phyloP scores from a whole-genome alignment of 805 yeast genomes.

The Brettanomyces bruxellensis region DNA sequence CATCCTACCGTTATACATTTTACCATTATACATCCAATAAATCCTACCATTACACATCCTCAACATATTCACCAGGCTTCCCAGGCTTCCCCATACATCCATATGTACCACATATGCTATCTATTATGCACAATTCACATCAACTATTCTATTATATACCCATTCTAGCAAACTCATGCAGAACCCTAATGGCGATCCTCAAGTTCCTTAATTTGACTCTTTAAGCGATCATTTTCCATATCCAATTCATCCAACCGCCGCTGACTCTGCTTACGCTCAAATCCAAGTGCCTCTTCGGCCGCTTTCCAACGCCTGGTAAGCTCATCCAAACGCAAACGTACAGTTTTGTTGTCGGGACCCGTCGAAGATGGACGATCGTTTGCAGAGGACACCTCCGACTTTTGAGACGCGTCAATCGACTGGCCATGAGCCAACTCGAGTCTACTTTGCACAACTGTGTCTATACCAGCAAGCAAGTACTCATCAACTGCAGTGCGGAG shows the following conservation, averaged over 20 bases:
- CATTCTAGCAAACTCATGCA: too few relatives aligned
- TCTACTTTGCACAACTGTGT: constrained; percentile 50
- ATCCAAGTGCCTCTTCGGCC: constrained; percentile 60
- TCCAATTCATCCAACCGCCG: constrained; percentile 45
- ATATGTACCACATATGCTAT: background rate
- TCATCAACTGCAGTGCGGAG: constrained; percentile 24
- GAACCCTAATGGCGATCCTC: too few relatives aligned
- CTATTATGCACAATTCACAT: background rate
- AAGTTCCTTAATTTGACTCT: background rate
- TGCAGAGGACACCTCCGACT: background rate
- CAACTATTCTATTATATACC: too few relatives aligned
- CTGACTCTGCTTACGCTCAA: constrained; percentile 50
- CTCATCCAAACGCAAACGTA: constrained; percentile 45
- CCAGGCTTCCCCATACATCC: too few relatives aligned
- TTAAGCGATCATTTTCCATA: constrained; percentile 37
- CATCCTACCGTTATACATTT: too few relatives aligned
- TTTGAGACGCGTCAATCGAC: background rate
- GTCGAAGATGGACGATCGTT: background rate
- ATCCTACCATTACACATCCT: too few relatives aligned
- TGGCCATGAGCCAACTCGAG: constrained; percentile 15
- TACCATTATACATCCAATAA: too few relatives aligned
- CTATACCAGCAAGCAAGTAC: constrained; percentile 55
- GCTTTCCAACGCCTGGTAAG: constrained; percentile 57
- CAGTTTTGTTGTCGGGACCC: background rate
- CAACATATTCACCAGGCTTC: too few relatives aligned